Evolutionary conservation across 495 filamentous ascomycete species (phyloP).

Genomic region (Neurospora cerealis): DNA sequence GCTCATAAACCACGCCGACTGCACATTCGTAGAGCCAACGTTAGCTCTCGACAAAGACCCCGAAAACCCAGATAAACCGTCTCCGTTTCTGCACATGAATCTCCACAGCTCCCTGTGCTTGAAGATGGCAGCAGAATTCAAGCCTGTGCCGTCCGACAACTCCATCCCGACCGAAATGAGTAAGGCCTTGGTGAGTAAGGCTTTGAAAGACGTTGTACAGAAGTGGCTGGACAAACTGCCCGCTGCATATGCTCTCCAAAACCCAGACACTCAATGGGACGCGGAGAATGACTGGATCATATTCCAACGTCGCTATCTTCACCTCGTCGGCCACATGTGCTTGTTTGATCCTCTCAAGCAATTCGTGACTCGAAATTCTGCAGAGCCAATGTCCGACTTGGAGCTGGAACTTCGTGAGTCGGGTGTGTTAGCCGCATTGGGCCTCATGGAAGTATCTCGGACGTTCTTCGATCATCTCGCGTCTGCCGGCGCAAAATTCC

Average conservation of each 20-base stretch:
- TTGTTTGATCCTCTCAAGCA: constrained; percentile 34
- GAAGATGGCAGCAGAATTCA: constrained; percentile 14
- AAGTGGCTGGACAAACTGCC: constrained; percentile 35
- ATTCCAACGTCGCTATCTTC: constrained; percentile 40
- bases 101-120: constrained; percentile 28
- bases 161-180: neutral
- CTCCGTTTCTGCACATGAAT: constrained; percentile 32
- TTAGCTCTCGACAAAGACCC: constrained; percentile 28
- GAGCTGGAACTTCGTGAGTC: constrained; percentile 18
- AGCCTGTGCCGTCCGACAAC: neutral
- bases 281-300: constrained; percentile 28
- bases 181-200: constrained; percentile 8
- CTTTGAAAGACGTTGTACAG: constrained; percentile 20
- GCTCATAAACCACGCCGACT: constrained; percentile 27
- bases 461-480: constrained; percentile 31
- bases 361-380: constrained; percentile 29
- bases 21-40: constrained; percentile 26
- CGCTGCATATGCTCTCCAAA: constrained; percentile 25
- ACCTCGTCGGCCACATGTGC: constrained; percentile 37
- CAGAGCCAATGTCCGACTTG: constrained; percentile 16
- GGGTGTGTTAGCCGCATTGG: constrained; percentile 33
- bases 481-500: constrained; percentile 38
- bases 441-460: constrained; percentile 30
- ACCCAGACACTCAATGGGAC: constrained; percentile 39
- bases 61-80: constrained; percentile 25